A percentile compares a stretch with the other conserved stretches of the same genome.
Evolutionary conservation across 2,329 filamentous ascomycete genomes (phyloP).

Genomic region (Clonostachys rhizophaga): DNA sequence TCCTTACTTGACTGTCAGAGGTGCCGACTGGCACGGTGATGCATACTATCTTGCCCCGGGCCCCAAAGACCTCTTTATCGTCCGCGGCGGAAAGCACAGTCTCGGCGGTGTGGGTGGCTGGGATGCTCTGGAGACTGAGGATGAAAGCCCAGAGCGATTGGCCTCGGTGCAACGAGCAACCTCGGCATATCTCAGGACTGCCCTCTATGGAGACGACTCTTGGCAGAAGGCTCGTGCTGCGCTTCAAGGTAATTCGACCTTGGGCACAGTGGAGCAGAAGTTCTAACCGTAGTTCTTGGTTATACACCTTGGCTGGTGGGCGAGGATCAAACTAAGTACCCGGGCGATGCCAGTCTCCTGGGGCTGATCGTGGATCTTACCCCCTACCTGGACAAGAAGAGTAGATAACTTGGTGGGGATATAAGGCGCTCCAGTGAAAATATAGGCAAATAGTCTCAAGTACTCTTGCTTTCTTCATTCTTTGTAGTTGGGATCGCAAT

Average conservation of each 20-base stretch:
- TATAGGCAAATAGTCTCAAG: too few species aligned
- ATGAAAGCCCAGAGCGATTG: constrained; percentile 14
- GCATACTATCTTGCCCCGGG: constrained; percentile 9
- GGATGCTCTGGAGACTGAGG: constrained; percentile 14
- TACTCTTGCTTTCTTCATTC: too few species aligned
- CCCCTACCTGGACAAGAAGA: too few species aligned
- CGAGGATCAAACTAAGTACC: too few species aligned
- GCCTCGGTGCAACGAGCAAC: constrained; percentile 12
- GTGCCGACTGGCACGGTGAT: constrained; percentile 14
- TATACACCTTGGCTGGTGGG: too few species aligned
- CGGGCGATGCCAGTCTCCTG: too few species aligned
- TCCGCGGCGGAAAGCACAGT: constrained; percentile 13
- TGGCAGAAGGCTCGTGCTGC: constrained; percentile 9
- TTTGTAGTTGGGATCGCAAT: too few species aligned
- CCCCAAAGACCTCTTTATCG: constrained; percentile 9
- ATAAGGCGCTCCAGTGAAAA: too few species aligned
- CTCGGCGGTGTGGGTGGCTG: constrained; percentile 17
- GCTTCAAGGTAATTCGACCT: neutral
- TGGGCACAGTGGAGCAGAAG: too few species aligned
- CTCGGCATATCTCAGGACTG: constrained; percentile 13
- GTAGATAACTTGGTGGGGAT: too few species aligned
- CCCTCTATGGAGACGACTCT: constrained; percentile 9
- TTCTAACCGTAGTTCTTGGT: too few species aligned
- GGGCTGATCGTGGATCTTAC: too few species aligned
- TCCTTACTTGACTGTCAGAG: constrained; percentile 11